Evolutionary conservation across 805 yeast species (phyloP).

Genomic region (Pichia manshurica): DNA sequence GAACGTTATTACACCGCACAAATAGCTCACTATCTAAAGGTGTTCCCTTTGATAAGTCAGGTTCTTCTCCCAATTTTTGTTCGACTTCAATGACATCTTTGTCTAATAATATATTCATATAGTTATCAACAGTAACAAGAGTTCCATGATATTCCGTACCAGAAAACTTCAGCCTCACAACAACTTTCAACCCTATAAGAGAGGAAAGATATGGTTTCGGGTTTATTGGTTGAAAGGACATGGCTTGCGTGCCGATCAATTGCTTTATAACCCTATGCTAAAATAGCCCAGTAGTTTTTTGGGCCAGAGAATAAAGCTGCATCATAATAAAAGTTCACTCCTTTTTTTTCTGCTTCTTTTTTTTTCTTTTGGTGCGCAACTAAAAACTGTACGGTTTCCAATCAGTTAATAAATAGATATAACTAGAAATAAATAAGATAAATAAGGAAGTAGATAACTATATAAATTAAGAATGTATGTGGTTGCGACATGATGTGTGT

Average conservation of each 20-base stretch:
- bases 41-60: constrained; percentile 38
- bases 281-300: no score
- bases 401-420: constrained; percentile 1
- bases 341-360: no score
- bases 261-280: no score
- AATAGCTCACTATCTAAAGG: constrained; percentile 52
- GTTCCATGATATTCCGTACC: constrained; percentile 80
- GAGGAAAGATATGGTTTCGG: constrained; percentile 88
- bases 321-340: no score
- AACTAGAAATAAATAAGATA: constrained; percentile 1
- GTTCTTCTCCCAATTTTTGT: constrained; percentile 38
- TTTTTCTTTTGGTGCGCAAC: not conserved
- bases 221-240: constrained; percentile 60
- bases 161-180: constrained; percentile 86
- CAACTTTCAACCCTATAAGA: constrained; percentile 61
- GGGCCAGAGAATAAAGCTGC: no score
- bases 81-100: constrained; percentile 43
- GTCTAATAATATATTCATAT: constrained; percentile 81
- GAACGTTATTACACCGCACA: constrained; percentile 85
- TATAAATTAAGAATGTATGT: constrained; percentile 1
- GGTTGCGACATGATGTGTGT: not conserved
- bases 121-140: constrained; percentile 76
- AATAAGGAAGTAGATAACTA: constrained; percentile 3
- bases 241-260: constrained; percentile 11
- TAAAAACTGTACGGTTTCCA: not conserved